A percentile compares a stretch with the other conserved stretches of the same genome.
These are phyloP conservation scores for Pyrus bretschneideri DNA, from an alignment of 306 rosid species.

Conservation along the genomic window DNA sequence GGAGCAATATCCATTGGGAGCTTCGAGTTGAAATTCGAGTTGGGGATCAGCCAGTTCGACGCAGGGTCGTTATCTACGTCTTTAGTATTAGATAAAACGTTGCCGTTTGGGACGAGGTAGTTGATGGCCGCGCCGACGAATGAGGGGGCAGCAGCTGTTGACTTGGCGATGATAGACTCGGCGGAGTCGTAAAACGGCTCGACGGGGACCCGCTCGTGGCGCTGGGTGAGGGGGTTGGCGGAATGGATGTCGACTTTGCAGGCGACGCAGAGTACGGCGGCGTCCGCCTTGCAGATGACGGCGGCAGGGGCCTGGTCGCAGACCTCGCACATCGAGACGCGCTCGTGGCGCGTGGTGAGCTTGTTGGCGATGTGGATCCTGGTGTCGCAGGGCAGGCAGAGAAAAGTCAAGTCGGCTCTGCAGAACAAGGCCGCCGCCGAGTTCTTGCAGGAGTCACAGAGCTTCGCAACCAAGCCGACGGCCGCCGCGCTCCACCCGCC, in stretches of 20 bases:
- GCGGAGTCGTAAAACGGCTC: slow-evolving; percentile 68
- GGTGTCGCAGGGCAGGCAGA: slow-evolving; percentile 70
- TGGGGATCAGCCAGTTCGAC: slow-evolving; percentile 44
- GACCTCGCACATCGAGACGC: slow-evolving; percentile 94
- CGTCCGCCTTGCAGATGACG: slow-evolving; percentile 95
- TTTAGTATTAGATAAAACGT: slow-evolving; percentile 8
- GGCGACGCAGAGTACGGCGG: slow-evolving; percentile 81
- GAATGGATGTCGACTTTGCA: slow-evolving; percentile 95
- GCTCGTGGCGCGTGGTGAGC: slow-evolving; percentile 60
- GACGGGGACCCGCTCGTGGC: slow-evolving; percentile 90
- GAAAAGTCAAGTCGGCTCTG: slow-evolving; percentile 64
- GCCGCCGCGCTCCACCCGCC: slow-evolving; percentile 24
- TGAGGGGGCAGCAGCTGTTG: slow-evolving; percentile 18
- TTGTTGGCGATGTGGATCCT: slow-evolving; percentile 62
- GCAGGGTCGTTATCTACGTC: slow-evolving; percentile 11
- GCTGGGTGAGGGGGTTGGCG: slow-evolving; percentile 76
- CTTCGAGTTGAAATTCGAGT: slow-evolving; percentile 42
- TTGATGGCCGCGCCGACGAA: slow-evolving; percentile 14
- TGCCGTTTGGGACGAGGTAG: slow-evolving; percentile 24
- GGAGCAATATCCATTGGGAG: slow-evolving; percentile 29
- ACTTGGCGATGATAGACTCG: slow-evolving; percentile 36
- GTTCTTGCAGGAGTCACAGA: slow-evolving; percentile 70
- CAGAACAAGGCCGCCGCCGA: slow-evolving; percentile 58
- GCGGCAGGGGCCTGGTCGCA: slow-evolving; percentile 93
- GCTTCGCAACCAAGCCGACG: slow-evolving; percentile 52